Conservation (phyloP, 1,284 basidiomycete species). For the Gomphus bonarii region DNA sequence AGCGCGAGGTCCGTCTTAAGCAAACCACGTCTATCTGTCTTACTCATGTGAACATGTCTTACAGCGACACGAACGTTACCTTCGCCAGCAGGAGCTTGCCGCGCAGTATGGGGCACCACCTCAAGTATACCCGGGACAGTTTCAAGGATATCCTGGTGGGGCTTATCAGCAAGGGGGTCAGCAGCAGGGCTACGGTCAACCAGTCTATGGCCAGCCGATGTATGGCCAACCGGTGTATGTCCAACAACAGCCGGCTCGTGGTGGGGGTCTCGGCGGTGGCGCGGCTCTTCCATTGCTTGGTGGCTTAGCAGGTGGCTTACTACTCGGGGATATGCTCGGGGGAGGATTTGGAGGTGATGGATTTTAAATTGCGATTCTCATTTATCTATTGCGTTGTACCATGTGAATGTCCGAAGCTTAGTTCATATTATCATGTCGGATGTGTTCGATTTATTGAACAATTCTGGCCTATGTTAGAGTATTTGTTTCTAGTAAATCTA, state of each 20-base stretch:
- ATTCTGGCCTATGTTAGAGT: too few species aligned
- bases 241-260: constrained; percentile 5
- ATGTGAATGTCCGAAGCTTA: too few species aligned
- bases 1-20: constrained; percentile 23
- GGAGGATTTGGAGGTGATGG: constrained; percentile 17
- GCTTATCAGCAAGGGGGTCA: background rate
- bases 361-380: constrained; percentile 3
- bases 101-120: constrained; percentile 9
- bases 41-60: constrained; percentile 6
- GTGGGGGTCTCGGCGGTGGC: constrained; percentile 15
- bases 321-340: constrained; percentile 39
- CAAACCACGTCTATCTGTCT: background rate
- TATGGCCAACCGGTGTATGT: constrained; percentile 3
- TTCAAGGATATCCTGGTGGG: constrained; percentile 5
- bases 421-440: too few species aligned
- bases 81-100: background rate
- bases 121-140: background rate
- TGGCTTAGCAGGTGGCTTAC: constrained; percentile 48
- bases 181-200: background rate
- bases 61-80: constrained; percentile 14
- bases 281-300: constrained; percentile 43
- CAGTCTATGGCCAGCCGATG: background rate
- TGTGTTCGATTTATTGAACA: too few species aligned
- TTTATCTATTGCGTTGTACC: background rate
- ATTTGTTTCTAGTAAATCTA: too few species aligned